Percentiles rank a stretch among this genome's conserved stretches.
These are phyloP conservation scores for Agapanthus africanus DNA, from an alignment of 106 monocot species.

Conservation along the genomic window DNA sequence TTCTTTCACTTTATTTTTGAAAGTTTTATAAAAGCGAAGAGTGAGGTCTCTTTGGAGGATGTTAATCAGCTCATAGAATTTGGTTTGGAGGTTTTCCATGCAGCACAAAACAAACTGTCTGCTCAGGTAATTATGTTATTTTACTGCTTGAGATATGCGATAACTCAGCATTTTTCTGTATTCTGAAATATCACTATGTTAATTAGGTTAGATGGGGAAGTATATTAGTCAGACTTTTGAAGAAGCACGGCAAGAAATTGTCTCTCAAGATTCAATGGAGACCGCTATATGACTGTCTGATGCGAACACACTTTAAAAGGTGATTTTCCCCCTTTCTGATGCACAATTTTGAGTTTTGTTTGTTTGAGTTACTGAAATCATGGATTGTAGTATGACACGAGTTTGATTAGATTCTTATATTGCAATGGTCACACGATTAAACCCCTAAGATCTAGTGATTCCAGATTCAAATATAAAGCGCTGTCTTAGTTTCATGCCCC, in stretches of 20 bases:
- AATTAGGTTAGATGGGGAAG: slow-evolving; percentile 93
- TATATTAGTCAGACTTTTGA: slow-evolving; percentile 64
- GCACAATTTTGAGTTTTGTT: neutral
- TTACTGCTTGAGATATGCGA: neutral
- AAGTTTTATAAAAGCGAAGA: slow-evolving; percentile 92
- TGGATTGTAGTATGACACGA: neutral
- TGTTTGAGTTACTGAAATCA: neutral
- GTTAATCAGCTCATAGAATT: slow-evolving; percentile 58
- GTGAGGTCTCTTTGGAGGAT: slow-evolving; percentile 65
- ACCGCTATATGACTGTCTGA: slow-evolving; percentile 79
- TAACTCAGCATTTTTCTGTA: neutral
- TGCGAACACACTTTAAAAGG: slow-evolving; percentile 92
- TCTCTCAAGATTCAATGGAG: slow-evolving; percentile 68
- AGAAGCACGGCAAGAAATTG: slow-evolving; percentile 80
- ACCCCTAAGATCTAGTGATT: neutral
- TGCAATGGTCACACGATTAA: neutral
- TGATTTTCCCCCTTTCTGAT: too few species aligned
- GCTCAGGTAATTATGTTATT: slow-evolving; percentile 49
- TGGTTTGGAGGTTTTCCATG: slow-evolving; percentile 75
- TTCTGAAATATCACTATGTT: slow-evolving; percentile 5
- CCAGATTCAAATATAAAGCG: neutral
- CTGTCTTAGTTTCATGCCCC: neutral
- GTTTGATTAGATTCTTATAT: neutral
- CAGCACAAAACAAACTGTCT: slow-evolving; percentile 80
- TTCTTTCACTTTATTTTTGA: neutral